Evolutionary conservation across 2,329 filamentous ascomycete genomes (phyloP).

Genomic region (Aspergillus japonicus): DNA sequence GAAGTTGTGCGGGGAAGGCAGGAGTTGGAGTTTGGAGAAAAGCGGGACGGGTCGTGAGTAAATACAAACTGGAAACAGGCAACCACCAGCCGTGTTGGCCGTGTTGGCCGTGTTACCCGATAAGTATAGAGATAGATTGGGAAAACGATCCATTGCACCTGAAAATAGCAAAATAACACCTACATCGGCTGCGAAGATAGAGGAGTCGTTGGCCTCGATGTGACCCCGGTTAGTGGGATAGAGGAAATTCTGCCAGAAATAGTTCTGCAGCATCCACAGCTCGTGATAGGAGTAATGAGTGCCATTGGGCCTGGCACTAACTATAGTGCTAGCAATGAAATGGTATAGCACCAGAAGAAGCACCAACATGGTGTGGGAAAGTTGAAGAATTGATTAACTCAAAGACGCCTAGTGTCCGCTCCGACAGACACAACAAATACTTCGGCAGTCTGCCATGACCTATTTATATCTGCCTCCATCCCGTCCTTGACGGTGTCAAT

Average conservation of each 20-base stretch:
- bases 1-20: background rate
- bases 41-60: too few species aligned
- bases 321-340: background rate
- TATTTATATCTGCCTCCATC: background rate
- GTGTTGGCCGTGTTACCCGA: too few species aligned
- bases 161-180: background rate
- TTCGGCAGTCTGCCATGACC: background rate
- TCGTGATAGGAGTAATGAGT: slow-evolving; percentile 20
- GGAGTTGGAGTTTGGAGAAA: too few species aligned
- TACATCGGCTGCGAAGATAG: slow-evolving; percentile 25
- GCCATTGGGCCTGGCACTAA: background rate
- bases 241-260: slow-evolving; percentile 26
- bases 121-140: too few species aligned
- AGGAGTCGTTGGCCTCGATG: slow-evolving; percentile 21
- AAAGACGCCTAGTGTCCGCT: background rate
- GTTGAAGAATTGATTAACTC: background rate
- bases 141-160: background rate
- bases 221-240: slow-evolving; percentile 26
- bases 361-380: background rate
- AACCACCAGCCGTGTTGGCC: too few species aligned
- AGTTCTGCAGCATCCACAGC: slow-evolving; percentile 25
- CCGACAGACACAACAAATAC: background rate
- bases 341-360: background rate
- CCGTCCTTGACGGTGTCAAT: background rate
- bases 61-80: too few species aligned